Base-by-base conservation (phyloP, 2,329 filamentous ascomycete species). In the Paecilomyces sp. region DNA sequence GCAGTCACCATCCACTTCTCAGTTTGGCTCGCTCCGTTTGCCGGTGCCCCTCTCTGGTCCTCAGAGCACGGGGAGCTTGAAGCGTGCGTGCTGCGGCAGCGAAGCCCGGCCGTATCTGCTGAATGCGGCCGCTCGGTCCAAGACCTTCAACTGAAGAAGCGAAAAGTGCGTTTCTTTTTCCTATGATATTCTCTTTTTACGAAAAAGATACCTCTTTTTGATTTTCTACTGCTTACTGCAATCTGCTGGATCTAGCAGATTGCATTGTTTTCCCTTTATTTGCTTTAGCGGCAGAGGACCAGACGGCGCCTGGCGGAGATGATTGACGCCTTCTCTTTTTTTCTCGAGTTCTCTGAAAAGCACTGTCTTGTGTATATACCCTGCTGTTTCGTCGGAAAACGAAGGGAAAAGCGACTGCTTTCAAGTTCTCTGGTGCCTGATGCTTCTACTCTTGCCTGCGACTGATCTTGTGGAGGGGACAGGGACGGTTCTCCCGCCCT, bases 21-120 rank as follows among this genome's bases (percentile, higher is more conserved):
- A 64, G 25, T 57, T 70, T 25, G 63, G 60, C 57, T 63, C 66
- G 30, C 62, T 70, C 25, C 63, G 66, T 34, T 57, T 64, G 50
- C 63, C 62, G 54, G 61, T 67, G 41, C 64, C 68, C n/a, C 63
- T 76, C 18, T 70, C 74, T 50, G 69, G 69, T n/a, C 69, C 57
- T 2, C 61, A 58, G 50, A 51, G 57, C 12, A 33, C 70, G 3
- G 70, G 67, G 9, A 72, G 73, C 54, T 72, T 74, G 69, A 77
- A 77, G 63, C 74, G 75, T 54, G 72, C 74, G 34, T 76, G 75
- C 66, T 76, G 75, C 58, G 74, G 72, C 41, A 73, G 69, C 54
- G 74, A 76, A 65, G 71, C 71, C 47, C 64, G 67, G 56, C 73
- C 73, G 64, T 60, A 74, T 56, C 54, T 33, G n/a, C 18, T 53